Evolutionary conservation across 305 asterid species (phyloP), one percentile per base, ranked within the genome.

Genomic region (Lippia alba): DNA sequence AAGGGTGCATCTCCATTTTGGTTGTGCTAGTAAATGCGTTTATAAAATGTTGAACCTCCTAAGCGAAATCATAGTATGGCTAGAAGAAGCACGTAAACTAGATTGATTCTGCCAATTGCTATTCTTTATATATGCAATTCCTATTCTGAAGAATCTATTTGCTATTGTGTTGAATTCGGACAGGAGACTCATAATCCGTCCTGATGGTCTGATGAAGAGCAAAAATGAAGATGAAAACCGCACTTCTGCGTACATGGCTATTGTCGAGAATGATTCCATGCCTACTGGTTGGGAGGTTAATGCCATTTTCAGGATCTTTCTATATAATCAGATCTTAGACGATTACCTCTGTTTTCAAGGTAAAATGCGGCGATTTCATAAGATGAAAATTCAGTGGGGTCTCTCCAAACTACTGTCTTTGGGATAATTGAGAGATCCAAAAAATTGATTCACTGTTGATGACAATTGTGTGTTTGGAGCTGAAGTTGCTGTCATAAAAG

Each of bases 111-210:
- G 30, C 30, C 30, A 3, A 24, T 24, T 24, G 30, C 30, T 24
- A n/a, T 24, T 24, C 3, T 24, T 24, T 24, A 24, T n/a, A n/a
- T n/a, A 24, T 24, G 30, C 30, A 24, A 24, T 24, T 24, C 30
- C 3, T 24, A 1, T 24, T 24, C 30, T 36, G 8, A 4, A 4
- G 9, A 0, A 4, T 2, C 6, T 34, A 6, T 2, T 2, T 34
- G n/a, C n/a, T n/a, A n/a, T 3, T 3, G 40, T 34, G 3, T 34
- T 34, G 19, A 20, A 39, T 12, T 66, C 51, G 44, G 12, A 20
- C 48, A 77, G 84, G 84, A 76, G 53, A 49, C 67, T 80, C 20
- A 44, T 60, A 9, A 30, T 80, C 5, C 19, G 69, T 19, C 71
- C 64, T 0, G 68, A 32, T 2, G 70, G 40, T 4, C 7, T 8